Conservation (phyloP, 257 asterid species). For the Schizonepeta tenuifolia region DNA sequence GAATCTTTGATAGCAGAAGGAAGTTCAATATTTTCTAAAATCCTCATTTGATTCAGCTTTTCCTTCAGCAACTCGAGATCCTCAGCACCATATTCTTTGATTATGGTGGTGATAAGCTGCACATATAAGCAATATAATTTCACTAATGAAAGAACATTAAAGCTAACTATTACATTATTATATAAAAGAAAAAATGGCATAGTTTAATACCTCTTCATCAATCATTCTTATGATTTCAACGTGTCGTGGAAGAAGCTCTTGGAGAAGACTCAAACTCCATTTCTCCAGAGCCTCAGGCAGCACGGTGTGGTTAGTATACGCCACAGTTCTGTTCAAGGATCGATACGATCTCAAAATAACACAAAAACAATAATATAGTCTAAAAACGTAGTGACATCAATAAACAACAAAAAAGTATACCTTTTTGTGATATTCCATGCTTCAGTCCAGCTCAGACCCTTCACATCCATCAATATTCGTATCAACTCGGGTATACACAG, state of each 20-base stretch:
- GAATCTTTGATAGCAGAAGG: constrained; percentile 52
- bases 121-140: not conserved
- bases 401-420: constrained; percentile 29
- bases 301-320: constrained; percentile 75
- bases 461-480: constrained; percentile 56
- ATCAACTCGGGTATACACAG: constrained; percentile 71
- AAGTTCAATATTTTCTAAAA: constrained; percentile 59
- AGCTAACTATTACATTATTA: not conserved
- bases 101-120: constrained; percentile 53
- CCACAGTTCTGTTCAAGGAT: constrained; percentile 54
- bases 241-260: constrained; percentile 67
- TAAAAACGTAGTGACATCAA: not conserved
- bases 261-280: constrained; percentile 57
- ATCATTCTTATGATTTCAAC: constrained; percentile 62
- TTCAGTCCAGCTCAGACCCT: constrained; percentile 64
- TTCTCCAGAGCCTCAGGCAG: constrained; percentile 77
- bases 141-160: not conserved
- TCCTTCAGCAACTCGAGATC: constrained; percentile 50
- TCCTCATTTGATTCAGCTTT: constrained; percentile 58
- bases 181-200: not conserved
- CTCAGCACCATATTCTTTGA: constrained; percentile 55
- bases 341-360: not conserved
- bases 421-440: constrained; percentile 67
- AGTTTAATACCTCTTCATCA: constrained; percentile 53
- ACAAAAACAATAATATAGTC: no score